Evolutionary conservation across 176 grass and related monocot genomes (phyloP).

Genomic region (Raddia guianensis): DNA sequence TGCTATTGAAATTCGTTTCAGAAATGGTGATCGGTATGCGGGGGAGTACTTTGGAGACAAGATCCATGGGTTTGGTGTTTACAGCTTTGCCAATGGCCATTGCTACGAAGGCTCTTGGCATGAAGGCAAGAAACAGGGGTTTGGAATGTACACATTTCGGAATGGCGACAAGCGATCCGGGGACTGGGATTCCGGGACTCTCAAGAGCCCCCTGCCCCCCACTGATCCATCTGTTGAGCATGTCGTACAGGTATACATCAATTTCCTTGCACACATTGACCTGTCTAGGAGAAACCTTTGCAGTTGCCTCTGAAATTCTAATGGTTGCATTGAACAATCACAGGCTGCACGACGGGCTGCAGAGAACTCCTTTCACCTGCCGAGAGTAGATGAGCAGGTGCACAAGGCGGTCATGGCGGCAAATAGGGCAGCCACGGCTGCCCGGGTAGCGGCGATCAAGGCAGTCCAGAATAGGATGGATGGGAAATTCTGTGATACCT

Average conservation of each 20-base stretch:
- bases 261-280: constrained; percentile 2
- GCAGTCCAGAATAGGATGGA: constrained; percentile 78
- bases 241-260: constrained; percentile 52
- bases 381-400: constrained; percentile 59
- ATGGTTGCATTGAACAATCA: constrained; percentile 24
- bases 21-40: constrained; percentile 61
- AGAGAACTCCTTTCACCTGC: constrained; percentile 34
- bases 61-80: constrained; percentile 68
- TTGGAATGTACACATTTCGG: constrained; percentile 59
- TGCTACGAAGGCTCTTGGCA: constrained; percentile 82
- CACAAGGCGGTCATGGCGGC: constrained; percentile 58
- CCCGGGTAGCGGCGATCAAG: constrained; percentile 62
- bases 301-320: constrained; percentile 39
- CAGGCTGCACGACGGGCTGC: constrained; percentile 56
- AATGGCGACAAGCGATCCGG: constrained; percentile 56
- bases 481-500: constrained; percentile 67
- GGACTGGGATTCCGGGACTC: constrained; percentile 53
- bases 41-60: constrained; percentile 77
- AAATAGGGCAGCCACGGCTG: constrained; percentile 52
- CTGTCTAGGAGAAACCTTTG: not conserved
- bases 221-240: constrained; percentile 47
- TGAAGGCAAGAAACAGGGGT: constrained; percentile 72
- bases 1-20: constrained; percentile 20
- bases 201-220: constrained; percentile 40
- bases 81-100: constrained; percentile 64